A percentile compares a stretch with the other conserved stretches of the same genome.
phyloP scores from a whole-genome alignment of 2,329 filamentous ascomycete species.

The Nothophoma quercina region DNA sequence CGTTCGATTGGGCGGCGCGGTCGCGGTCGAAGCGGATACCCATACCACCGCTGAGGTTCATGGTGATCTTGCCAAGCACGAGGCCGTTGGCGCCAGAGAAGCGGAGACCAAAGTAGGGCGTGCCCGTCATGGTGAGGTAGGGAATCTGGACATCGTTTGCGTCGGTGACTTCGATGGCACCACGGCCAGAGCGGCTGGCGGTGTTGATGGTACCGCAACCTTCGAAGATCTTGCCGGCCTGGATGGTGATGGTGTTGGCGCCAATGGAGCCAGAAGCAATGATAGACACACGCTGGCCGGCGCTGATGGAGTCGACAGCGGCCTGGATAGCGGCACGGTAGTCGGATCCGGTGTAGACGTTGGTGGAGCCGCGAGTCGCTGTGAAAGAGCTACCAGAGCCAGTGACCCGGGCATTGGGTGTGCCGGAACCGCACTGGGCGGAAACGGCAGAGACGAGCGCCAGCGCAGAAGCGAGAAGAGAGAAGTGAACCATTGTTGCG shows the following conservation, averaged over 20 bases:
- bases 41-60: conserved; percentile 63
- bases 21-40: conserved; percentile 67
- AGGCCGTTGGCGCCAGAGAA: conserved; percentile 62
- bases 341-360: conserved; percentile 62
- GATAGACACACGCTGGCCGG: conserved; percentile 62
- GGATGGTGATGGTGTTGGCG: conserved; percentile 60
- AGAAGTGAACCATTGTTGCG: conserved; percentile 47
- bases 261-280: conserved; percentile 65
- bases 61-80: conserved; percentile 60
- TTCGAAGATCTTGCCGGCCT: conserved; percentile 64
- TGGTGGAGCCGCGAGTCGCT: conserved; percentile 54
- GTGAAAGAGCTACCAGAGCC: conserved; percentile 57
- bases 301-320: conserved; percentile 60
- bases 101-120: conserved; percentile 64
- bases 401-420: conserved; percentile 57
- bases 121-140: conserved; percentile 65
- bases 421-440: conserved; percentile 60
- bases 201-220: conserved; percentile 65
- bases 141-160: conserved; percentile 61
- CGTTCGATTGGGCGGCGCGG: conserved; percentile 60
- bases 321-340: conserved; percentile 64
- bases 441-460: conserved; percentile 50
- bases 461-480: conserved; percentile 51
- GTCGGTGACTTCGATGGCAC: conserved; percentile 62
- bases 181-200: conserved; percentile 53